A percentile compares a stretch with the other conserved stretches of the same genome.
These are phyloP conservation scores for Bonia amplexicaulis DNA, from an alignment of 176 grass and related monocot species.

Conservation along the genomic window DNA sequence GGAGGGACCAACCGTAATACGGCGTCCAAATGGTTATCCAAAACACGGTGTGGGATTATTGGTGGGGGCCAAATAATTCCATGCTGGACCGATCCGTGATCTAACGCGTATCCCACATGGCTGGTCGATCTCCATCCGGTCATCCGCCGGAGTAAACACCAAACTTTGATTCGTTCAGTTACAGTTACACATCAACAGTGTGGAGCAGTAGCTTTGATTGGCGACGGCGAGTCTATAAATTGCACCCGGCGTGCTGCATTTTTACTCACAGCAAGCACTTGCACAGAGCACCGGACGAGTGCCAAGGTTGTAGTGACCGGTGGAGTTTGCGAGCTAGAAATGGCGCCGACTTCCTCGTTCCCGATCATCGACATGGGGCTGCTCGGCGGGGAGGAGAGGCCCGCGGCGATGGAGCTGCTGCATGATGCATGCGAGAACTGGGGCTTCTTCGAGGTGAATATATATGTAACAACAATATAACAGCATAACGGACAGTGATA, in stretches of 20 bases:
- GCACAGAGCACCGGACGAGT: not conserved
- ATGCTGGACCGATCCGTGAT: not conserved
- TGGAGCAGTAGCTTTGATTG: not conserved
- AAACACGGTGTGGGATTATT: not conserved
- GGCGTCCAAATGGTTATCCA: not conserved
- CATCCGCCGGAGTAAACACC: not conserved
- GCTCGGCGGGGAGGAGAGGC: constrained; percentile 49
- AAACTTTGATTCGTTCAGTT: not conserved
- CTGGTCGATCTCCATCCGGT: constrained; percentile 4
- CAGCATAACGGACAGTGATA: not conserved
- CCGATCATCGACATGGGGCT: constrained; percentile 76
- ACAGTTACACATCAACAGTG: not conserved
- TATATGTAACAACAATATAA: no score
- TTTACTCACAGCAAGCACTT: not conserved
- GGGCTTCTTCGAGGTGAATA: constrained; percentile 92
- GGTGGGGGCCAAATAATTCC: constrained; percentile 11
- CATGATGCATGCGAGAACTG: constrained; percentile 86
- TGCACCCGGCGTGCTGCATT: not conserved
- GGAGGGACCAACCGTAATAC: not conserved
- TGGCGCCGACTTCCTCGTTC: constrained; percentile 28
- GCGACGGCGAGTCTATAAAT: constrained; percentile 26
- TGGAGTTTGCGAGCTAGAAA: not conserved
- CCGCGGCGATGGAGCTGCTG: constrained; percentile 50
- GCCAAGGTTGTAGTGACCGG: not conserved
- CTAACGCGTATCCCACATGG: constrained; percentile 33